Evolutionary conservation across 345 rosid genomes (phyloP).

Genomic region (Gynandropsis gynandra): DNA sequence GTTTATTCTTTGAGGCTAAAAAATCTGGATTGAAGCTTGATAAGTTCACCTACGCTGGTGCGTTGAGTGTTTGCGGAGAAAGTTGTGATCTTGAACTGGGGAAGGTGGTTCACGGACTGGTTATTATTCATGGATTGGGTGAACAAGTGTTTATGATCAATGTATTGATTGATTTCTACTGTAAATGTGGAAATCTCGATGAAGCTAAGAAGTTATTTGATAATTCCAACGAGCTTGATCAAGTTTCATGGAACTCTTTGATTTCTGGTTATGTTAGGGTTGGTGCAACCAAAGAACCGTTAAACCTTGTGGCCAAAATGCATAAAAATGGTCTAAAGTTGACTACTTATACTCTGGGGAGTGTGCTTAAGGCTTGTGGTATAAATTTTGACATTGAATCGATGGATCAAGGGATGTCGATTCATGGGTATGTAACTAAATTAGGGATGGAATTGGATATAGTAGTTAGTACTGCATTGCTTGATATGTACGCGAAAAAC

Average conservation of each 20-base stretch:
- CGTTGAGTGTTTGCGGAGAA: constrained; percentile 33
- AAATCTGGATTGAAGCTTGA: constrained; percentile 34
- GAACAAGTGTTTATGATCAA: constrained; percentile 26
- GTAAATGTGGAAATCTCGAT: constrained; percentile 36
- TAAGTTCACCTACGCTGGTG: constrained; percentile 43
- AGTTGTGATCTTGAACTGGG: constrained; percentile 35
- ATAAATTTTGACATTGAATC: constrained; percentile 20
- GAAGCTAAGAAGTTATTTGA: constrained; percentile 41
- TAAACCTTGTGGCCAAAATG: constrained; percentile 34
- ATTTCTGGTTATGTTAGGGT: constrained; percentile 39
- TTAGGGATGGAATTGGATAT: constrained; percentile 37
- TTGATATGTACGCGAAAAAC: constrained; percentile 43
- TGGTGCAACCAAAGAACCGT: constrained; percentile 33
- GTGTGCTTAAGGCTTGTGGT: constrained; percentile 43
- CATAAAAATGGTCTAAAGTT: constrained; percentile 31
- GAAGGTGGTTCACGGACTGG: constrained; percentile 36
- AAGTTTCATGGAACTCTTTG: constrained; percentile 46
- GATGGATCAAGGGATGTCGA: constrained; percentile 30
- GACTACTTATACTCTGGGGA: constrained; percentile 37
- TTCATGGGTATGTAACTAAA: constrained; percentile 37
- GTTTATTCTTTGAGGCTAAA: constrained; percentile 32
- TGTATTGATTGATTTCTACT: constrained; percentile 40
- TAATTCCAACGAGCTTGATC: constrained; percentile 30
- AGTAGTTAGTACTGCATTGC: constrained; percentile 45
- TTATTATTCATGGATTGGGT: constrained; percentile 31